Evolutionary conservation across 805 yeast species (phyloP).

Genomic region (Suhomyces faveliae): DNA sequence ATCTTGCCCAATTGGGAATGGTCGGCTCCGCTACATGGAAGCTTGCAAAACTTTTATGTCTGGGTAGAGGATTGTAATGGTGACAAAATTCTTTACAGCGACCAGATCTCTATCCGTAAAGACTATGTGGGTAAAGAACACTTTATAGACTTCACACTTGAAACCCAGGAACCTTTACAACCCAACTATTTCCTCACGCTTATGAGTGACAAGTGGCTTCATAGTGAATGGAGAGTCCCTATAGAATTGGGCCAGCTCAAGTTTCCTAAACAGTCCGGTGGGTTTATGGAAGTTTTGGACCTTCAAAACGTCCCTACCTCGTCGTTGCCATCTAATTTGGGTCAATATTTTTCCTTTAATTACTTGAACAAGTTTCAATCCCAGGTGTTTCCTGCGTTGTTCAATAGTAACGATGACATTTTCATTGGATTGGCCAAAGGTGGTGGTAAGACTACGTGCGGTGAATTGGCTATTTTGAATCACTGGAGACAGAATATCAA

Average conservation of each 20-base stretch:
- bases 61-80: constrained; percentile 85
- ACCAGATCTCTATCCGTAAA: constrained; percentile 50
- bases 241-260: constrained; percentile 50
- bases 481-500: constrained; percentile 64
- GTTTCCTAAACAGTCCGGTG: constrained; percentile 63
- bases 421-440: constrained; percentile 76
- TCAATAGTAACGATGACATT: constrained; percentile 54
- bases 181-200: constrained; percentile 75
- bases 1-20: constrained; percentile 75
- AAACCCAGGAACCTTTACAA: constrained; percentile 52
- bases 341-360: constrained; percentile 44
- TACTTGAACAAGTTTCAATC: constrained; percentile 73
- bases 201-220: constrained; percentile 83
- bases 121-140: constrained; percentile 54
- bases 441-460: constrained; percentile 68
- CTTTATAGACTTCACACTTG: constrained; percentile 62
- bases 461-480: constrained; percentile 68
- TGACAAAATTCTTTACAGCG: constrained; percentile 62
- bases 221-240: constrained; percentile 63
- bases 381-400: constrained; percentile 62
- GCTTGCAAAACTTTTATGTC: constrained; percentile 62
- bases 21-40: constrained; percentile 65
- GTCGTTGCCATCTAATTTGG: constrained; percentile 51
- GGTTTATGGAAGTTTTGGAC: constrained; percentile 58
- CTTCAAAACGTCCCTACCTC: constrained; percentile 49